These are phyloP conservation scores for Cetradonia linearis DNA, from an alignment of 495 filamentous ascomycete species.

Conservation along the genomic window DNA sequence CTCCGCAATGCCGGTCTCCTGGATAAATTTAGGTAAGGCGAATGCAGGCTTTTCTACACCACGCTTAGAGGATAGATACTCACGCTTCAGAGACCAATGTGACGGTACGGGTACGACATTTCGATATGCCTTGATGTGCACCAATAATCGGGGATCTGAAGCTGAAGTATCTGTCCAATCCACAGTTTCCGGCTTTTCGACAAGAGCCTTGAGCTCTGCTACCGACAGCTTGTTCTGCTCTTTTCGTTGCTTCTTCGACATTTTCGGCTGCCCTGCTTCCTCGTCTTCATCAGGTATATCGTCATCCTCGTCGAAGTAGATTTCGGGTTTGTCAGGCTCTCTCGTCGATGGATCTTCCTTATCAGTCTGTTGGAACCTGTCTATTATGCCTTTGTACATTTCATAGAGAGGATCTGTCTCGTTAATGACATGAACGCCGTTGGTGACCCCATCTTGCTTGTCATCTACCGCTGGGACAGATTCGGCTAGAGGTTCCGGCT, in stretches of 20 bases:
- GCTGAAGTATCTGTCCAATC: constrained; percentile 98
- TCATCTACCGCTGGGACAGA: constrained; percentile 21
- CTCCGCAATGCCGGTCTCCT: constrained; percentile 92
- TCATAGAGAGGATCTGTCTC: constrained; percentile 68
- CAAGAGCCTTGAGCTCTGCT: constrained; percentile 86
- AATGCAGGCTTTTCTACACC: constrained; percentile 94
- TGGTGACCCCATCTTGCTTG: constrained; percentile 28
- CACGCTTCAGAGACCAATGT: constrained; percentile 92
- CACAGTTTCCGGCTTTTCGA: constrained; percentile 83
- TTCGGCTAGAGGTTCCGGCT: constrained; percentile 21
- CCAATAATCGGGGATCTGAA: constrained; percentile 75
- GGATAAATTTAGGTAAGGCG: constrained; percentile 89
- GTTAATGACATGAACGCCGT: constrained; percentile 37
- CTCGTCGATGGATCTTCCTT: constrained; percentile 50
- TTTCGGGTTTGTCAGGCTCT: constrained; percentile 72
- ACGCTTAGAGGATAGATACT: constrained; percentile 91
- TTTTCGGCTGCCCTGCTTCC: constrained; percentile 48
- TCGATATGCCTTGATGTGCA: constrained; percentile 87
- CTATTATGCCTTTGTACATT: constrained; percentile 71
- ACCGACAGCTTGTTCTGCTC: constrained; percentile 84
- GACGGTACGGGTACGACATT: constrained; percentile 91
- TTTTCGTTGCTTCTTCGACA: constrained; percentile 92
- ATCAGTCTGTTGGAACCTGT: constrained; percentile 55
- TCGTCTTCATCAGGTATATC: constrained; percentile 82
- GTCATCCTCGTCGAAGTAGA: constrained; percentile 78